Evolutionary conservation across 441 rosid genomes (phyloP).

Genomic region (Erodium texanum): DNA sequence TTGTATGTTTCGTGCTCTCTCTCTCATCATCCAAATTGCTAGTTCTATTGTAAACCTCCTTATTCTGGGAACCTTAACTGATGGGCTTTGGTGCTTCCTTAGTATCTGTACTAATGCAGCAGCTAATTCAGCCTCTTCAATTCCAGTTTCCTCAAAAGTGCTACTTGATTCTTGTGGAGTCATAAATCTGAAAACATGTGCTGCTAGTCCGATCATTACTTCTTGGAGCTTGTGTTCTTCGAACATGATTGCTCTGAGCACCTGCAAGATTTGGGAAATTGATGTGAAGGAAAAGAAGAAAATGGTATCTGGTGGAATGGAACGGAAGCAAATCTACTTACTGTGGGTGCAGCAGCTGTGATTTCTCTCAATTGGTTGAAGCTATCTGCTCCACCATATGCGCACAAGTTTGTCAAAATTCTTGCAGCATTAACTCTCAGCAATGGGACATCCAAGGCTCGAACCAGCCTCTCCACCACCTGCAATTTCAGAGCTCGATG

Average conservation of each 20-base stretch:
- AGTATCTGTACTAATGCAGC: conserved; percentile 41
- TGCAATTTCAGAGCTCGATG: conserved; percentile 51
- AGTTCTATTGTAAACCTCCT: conserved; percentile 74
- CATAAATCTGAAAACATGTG: conserved; percentile 55
- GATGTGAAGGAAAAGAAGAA: not conserved
- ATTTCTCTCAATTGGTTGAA: conserved; percentile 37
- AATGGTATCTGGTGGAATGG: no score
- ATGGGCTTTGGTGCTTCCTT: conserved; percentile 44
- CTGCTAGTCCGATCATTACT: conserved; percentile 85
- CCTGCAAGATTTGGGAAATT: conserved; percentile 30
- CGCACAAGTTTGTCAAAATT: conserved; percentile 60
- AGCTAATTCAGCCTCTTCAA: conserved; percentile 41
- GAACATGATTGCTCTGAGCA: conserved; percentile 45
- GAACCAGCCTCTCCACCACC: conserved; percentile 40
- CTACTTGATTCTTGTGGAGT: conserved; percentile 36
- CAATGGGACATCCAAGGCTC: conserved; percentile 41
- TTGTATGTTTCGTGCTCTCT: conserved; percentile 26
- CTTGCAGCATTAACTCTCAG: conserved; percentile 66
- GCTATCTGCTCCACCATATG: conserved; percentile 41
- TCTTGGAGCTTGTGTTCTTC: conserved; percentile 62
- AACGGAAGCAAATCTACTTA: conserved; percentile 22
- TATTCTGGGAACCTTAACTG: conserved; percentile 62
- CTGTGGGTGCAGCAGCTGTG: conserved; percentile 57
- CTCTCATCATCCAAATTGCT: conserved; percentile 75
- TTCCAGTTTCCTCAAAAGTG: conserved; percentile 38